These are phyloP conservation scores for Hevea brasiliensis DNA, from an alignment of 345 rosid species.

Conservation along the genomic window DNA sequence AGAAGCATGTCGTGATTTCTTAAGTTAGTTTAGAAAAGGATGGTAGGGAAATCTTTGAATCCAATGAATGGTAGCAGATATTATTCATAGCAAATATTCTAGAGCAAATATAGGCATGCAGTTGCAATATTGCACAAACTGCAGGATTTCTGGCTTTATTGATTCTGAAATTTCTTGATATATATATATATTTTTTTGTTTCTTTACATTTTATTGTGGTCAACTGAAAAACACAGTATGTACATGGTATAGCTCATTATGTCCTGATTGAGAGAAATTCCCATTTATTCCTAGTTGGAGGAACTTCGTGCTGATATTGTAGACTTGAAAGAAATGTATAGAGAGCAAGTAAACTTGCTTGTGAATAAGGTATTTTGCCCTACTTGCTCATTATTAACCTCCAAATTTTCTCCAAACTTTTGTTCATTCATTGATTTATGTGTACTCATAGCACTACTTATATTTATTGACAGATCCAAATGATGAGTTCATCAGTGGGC, in stretches of 20 bases:
- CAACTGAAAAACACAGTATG: not conserved
- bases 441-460: not conserved
- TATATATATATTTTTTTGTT: not conserved
- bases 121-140: not conserved
- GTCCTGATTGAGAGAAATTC: conserved; percentile 16
- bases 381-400: not conserved
- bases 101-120: not conserved
- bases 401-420: not conserved
- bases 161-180: not conserved
- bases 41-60: not conserved
- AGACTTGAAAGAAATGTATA: conserved; percentile 99
- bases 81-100: not conserved
- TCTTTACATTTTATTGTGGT: not conserved
- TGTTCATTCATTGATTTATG: not conserved
- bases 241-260: not conserved
- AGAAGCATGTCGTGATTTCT: too few relatives aligned
- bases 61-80: not conserved
- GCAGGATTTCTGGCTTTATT: not conserved
- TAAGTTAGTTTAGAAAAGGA: too few relatives aligned
- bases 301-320: conserved; percentile 94
- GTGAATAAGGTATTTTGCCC: conserved; percentile 73
- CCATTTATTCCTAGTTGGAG: conserved; percentile 68
- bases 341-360: conserved; percentile 98
- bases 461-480: conserved; percentile 54
- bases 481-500: conserved; percentile 42